These are phyloP conservation scores for Coemansia sp. DNA, from an alignment of 192 early-diverging fungal genomes.

Conservation along the genomic window DNA sequence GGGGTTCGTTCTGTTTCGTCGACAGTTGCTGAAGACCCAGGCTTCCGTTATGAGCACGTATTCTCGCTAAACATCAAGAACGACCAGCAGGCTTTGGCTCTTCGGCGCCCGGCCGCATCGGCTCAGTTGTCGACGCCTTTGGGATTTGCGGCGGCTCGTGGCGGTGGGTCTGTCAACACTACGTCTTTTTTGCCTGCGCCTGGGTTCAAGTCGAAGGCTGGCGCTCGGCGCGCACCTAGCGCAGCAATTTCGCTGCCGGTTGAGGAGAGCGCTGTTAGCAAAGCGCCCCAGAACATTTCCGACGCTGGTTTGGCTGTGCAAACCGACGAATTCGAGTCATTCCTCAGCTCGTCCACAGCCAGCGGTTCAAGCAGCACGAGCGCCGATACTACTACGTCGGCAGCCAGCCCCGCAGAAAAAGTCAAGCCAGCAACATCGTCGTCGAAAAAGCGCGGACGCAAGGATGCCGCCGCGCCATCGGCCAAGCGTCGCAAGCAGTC, in stretches of 20 bases:
- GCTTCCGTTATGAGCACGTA: slow-evolving; percentile 46
- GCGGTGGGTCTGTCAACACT: neutral
- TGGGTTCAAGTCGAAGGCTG: neutral
- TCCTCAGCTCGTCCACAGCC: neutral
- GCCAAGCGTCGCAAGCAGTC: slow-evolving; percentile 29
- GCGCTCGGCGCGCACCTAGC: slow-evolving; percentile 6
- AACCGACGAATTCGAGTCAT: slow-evolving; percentile 8
- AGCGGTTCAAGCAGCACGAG: neutral
- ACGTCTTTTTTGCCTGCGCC: neutral
- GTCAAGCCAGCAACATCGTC: neutral
- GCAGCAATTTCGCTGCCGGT: slow-evolving; percentile 17
- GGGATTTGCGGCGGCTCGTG: slow-evolving; percentile 9
- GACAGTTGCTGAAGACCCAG: slow-evolving; percentile 13
- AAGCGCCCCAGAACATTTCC: slow-evolving; percentile 28
- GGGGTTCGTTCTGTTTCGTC: slow-evolving; percentile 38
- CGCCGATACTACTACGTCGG: neutral
- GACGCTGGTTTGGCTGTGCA: neutral
- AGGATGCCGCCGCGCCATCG: neutral
- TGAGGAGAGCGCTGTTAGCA: slow-evolving; percentile 33
- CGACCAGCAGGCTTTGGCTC: neutral
- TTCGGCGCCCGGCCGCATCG: slow-evolving; percentile 3
- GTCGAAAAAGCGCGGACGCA: slow-evolving; percentile 27
- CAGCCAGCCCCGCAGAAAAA: slow-evolving; percentile 13
- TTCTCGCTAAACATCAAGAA: slow-evolving; percentile 40
- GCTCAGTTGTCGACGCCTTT: slow-evolving; percentile 9